Evolutionary conservation across 2,329 filamentous ascomycete species (phyloP).

Genomic region (Exophiala dermatitidis): DNA sequence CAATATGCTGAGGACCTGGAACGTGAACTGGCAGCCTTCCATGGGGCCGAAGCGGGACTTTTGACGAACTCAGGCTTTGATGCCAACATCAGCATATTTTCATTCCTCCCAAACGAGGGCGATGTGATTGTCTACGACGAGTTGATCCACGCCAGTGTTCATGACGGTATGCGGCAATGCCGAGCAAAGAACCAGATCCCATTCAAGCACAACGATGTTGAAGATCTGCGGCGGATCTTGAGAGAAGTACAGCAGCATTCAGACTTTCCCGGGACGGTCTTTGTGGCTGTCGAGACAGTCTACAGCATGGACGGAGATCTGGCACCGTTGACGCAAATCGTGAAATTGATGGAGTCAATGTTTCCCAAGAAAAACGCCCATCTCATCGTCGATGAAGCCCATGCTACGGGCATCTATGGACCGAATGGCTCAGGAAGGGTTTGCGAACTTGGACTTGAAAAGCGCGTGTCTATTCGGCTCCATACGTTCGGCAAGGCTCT

Average conservation of each 20-base stretch:
- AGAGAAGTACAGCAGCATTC: constrained; percentile 1
- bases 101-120: constrained; percentile 51
- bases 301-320: constrained; percentile 83
- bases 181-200: constrained; percentile 43
- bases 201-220: constrained; percentile 45
- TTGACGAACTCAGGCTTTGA: constrained; percentile 61
- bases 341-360: constrained; percentile 49
- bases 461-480: constrained; percentile 43
- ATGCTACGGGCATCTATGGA: constrained; percentile 47
- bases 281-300: constrained; percentile 62
- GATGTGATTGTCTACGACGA: constrained; percentile 66
- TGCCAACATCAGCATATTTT: constrained; percentile 59
- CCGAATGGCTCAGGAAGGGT: constrained; percentile 45
- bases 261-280: constrained; percentile 43
- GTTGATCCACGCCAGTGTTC: constrained; percentile 68
- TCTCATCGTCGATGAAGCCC: constrained; percentile 52
- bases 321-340: constrained; percentile 55
- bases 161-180: constrained; percentile 66
- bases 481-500: constrained; percentile 51
- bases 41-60: constrained; percentile 51
- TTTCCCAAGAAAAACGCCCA: constrained; percentile 52
- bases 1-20: constrained; percentile 54
- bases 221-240: constrained; percentile 36
- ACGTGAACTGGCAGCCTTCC: constrained; percentile 51
- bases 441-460: constrained; percentile 44